Percentiles rank a stretch among this genome's conserved stretches.
Evolutionary conservation across 2,329 filamentous ascomycete genomes (phyloP).

Genomic region (Xylariaceae sp.): DNA sequence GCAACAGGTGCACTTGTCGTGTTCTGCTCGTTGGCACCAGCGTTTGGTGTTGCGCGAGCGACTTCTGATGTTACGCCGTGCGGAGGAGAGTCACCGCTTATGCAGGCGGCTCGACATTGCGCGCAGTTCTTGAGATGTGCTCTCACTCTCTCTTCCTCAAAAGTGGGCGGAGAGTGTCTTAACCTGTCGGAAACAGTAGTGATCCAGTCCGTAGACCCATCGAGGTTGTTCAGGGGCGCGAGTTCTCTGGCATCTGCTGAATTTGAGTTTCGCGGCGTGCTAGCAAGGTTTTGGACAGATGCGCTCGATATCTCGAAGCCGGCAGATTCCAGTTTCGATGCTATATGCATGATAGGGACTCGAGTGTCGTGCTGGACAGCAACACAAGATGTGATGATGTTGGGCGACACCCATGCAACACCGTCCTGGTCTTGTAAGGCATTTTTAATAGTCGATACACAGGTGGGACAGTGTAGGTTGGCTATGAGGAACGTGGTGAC

Average conservation of each 20-base stretch:
- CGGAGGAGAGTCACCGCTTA: conserved; percentile 1
- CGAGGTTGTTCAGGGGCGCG: conserved; percentile 6
- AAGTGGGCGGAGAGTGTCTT: conserved; percentile 3
- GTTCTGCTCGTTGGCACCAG: conserved; percentile 37
- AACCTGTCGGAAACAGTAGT: conserved; percentile 16
- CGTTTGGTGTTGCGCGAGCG: conserved; percentile 1
- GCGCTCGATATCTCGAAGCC: conserved; percentile 57
- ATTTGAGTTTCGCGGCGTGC: conserved; percentile 18
- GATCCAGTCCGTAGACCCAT: conserved; percentile 21
- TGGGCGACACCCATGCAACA: conserved; percentile 60
- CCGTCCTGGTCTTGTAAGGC: conserved; percentile 46
- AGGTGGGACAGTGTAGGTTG: conserved; percentile 77
- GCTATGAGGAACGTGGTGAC: conserved; percentile 61
- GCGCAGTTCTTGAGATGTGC: conserved; percentile 43
- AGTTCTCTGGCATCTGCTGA: conserved; percentile 15
- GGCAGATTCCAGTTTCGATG: conserved; percentile 47
- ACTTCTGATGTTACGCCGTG: conserved; percentile 6
- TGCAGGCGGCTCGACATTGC: conserved; percentile 33
- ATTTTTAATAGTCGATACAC: conserved; percentile 62
- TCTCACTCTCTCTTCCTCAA: conserved; percentile 20
- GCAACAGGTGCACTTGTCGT: conserved; percentile 36
- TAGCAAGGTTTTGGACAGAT: conserved; percentile 32
- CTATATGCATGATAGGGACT: conserved; percentile 42
- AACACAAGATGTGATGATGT: conserved; percentile 63
- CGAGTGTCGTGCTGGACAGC: conserved; percentile 49